Evolutionary conservation across 495 filamentous ascomycete genomes (phyloP), one percentile per base, ranked within the genome.

Genomic region (Aspergillus bridgeri): DNA sequence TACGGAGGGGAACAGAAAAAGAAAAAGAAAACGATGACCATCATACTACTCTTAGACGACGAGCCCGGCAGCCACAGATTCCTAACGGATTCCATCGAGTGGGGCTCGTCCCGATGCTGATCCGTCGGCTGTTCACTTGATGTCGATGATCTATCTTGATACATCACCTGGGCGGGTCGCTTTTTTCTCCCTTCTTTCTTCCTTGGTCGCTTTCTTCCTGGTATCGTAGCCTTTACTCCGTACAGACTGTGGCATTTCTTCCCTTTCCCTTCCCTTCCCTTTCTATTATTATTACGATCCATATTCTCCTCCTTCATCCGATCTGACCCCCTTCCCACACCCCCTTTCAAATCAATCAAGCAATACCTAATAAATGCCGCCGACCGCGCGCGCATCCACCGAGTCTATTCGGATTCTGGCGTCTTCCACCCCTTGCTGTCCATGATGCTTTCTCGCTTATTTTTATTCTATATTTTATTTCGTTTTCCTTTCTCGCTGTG

Each of bases 91-190:
- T 61, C 59, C 59, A 51, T 47, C 9, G 42, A 57, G 65, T 68
- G 62, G 62, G 56, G 49, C 65, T 25, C 59, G 53, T 48, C 56
- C 63, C 61, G 62, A 60, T 67, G 65, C 56, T 67, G 62, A 64
- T 60, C 64, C 61, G 56, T 63, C 61, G 64, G 58, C 58, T 64
- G 55, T 64, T 62, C 61, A 60, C 29, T 58, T 60, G 56, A 52
- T 60, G 57, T 57, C 50, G 57, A 59, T 59, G 54, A 57, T 56
- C 59, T 56, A 64, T 64, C 60, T 67, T 65, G 65, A 68, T 68
- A 68, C 65, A 63, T 68, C 65, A 60, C 60, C 51, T 61, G 51
- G 42, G 59, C 62, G 62, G 65, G 59, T 54, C 62, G 59, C 61
- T 64, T 61, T 49, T 29, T 27, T 18, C n/a, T 27, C 22, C 19